Conservation (phyloP, 495 filamentous ascomycete genomes). For the Darksidea phi region DNA sequence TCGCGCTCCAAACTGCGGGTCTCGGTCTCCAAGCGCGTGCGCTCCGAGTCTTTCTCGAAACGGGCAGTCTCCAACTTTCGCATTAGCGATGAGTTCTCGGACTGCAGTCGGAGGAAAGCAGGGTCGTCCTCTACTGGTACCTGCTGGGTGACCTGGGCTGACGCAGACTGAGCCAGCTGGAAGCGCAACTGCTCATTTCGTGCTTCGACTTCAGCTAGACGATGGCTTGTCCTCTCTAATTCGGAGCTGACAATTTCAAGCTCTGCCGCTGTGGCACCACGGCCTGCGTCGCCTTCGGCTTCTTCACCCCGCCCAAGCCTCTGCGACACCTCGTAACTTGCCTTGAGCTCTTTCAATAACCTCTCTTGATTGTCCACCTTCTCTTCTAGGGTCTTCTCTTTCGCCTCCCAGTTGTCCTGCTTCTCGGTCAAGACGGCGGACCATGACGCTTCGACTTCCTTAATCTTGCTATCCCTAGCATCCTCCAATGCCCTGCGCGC, state of each 20-base stretch:
- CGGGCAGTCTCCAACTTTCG: slow-evolving; percentile 79
- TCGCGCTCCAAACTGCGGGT: slow-evolving; percentile 73
- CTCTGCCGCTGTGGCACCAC: slow-evolving; percentile 75
- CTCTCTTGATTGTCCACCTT: slow-evolving; percentile 93
- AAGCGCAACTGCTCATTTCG: slow-evolving; percentile 90
- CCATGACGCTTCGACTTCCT: slow-evolving; percentile 89
- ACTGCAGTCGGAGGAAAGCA: slow-evolving; percentile 75
- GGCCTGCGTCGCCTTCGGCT: slow-evolving; percentile 51
- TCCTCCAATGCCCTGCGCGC: slow-evolving; percentile 73
- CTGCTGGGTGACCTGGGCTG: slow-evolving; percentile 57
- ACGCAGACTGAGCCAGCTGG: slow-evolving; percentile 84
- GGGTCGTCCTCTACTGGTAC: slow-evolving; percentile 74
- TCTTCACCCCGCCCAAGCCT: slow-evolving; percentile 72
- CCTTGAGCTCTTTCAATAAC: slow-evolving; percentile 89
- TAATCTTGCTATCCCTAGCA: slow-evolving; percentile 69
- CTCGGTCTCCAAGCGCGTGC: slow-evolving; percentile 69
- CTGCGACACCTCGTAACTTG: slow-evolving; percentile 94
- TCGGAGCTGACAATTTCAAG: slow-evolving; percentile 90
- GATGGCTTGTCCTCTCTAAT: slow-evolving; percentile 80
- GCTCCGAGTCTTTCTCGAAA: slow-evolving; percentile 77
- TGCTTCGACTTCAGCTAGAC: slow-evolving; percentile 87
- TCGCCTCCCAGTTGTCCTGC: slow-evolving; percentile 92
- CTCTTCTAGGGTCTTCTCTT: slow-evolving; percentile 87
- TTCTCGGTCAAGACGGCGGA: slow-evolving; percentile 90
- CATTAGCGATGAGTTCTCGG: slow-evolving; percentile 87